Conservation (phyloP, 768 basidiomycete genomes). For the Kwoniella bestiolae region DNA sequence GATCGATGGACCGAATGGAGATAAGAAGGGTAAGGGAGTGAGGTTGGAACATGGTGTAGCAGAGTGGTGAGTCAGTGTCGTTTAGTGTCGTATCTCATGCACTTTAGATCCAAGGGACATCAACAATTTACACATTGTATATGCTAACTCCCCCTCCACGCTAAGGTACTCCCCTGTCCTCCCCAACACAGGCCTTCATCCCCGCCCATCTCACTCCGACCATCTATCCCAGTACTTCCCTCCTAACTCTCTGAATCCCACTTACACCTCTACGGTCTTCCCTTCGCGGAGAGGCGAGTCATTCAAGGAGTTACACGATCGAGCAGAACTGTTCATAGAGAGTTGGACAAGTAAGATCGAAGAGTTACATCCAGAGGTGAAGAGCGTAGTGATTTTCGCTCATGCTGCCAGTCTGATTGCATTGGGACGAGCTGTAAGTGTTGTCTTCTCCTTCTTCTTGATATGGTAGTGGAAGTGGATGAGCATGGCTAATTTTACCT, state of each 20-base stretch:
- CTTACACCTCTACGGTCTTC: slow-evolving; percentile 51
- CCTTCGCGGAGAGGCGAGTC: slow-evolving; percentile 54
- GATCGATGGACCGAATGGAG: neutral
- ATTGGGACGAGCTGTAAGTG: slow-evolving; percentile 53
- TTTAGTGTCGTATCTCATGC: no score
- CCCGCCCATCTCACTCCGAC: slow-evolving; percentile 41
- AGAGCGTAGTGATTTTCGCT: slow-evolving; percentile 52
- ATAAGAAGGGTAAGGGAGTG: slow-evolving; percentile 18
- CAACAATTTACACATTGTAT: neutral
- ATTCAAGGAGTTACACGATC: slow-evolving; percentile 46
- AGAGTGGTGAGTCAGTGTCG: slow-evolving; percentile 52
- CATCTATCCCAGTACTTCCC: slow-evolving; percentile 46
- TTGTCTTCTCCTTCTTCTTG: neutral
- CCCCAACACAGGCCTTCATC: slow-evolving; percentile 53
- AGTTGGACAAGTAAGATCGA: slow-evolving; percentile 43
- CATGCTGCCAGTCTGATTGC: slow-evolving; percentile 58
- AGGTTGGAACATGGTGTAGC: slow-evolving; percentile 54
- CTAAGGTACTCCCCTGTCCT: slow-evolving; percentile 55
- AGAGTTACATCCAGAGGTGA: slow-evolving; percentile 44
- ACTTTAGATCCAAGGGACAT: no score
- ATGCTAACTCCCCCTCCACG: neutral
- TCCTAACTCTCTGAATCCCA: slow-evolving; percentile 20
- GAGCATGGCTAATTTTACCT: no score
- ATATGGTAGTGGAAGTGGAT: no score
- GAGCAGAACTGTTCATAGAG: slow-evolving; percentile 47